Percentiles rank a stretch among this genome's conserved stretches.
These are phyloP conservation scores for Leccinum longicurvipes DNA, from an alignment of 768 basidiomycete genomes.

Conservation along the genomic window DNA sequence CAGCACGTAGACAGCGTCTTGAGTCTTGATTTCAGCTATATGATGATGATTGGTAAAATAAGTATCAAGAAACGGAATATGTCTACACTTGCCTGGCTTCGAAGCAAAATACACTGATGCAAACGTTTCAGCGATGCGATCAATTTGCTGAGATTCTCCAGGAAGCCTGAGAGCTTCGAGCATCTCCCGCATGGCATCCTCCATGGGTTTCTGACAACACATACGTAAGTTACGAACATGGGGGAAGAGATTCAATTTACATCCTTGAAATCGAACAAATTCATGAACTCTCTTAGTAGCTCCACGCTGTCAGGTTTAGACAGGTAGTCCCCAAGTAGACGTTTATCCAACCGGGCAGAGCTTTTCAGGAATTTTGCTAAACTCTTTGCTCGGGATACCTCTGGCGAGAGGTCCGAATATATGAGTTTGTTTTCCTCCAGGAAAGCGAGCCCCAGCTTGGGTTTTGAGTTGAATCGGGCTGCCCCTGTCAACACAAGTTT, in stretches of 20 bases:
- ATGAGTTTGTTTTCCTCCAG: constrained; percentile 93
- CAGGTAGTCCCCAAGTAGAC: constrained; percentile 88
- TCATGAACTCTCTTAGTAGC: constrained; percentile 82
- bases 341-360: constrained; percentile 85
- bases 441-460: constrained; percentile 86
- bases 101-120: constrained; percentile 88
- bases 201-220: constrained; percentile 75
- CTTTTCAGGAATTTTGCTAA: constrained; percentile 85
- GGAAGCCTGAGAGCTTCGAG: constrained; percentile 92
- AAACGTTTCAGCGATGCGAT: constrained; percentile 91
- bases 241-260: constrained; percentile 43
- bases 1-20: constrained; percentile 92
- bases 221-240: constrained; percentile 1
- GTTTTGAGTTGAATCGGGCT: constrained; percentile 86
- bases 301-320: constrained; percentile 86
- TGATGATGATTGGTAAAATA: not conserved
- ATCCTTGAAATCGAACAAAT: constrained; percentile 83
- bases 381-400: constrained; percentile 56
- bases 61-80: not conserved
- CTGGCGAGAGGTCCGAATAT: constrained; percentile 57
- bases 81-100: constrained; percentile 54
- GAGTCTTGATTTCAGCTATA: constrained; percentile 80
- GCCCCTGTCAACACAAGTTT: constrained; percentile 82
- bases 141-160: constrained; percentile 92
- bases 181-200: constrained; percentile 93